Conservation (phyloP, 305 asterid genomes). For the Solanum chacoense region DNA sequence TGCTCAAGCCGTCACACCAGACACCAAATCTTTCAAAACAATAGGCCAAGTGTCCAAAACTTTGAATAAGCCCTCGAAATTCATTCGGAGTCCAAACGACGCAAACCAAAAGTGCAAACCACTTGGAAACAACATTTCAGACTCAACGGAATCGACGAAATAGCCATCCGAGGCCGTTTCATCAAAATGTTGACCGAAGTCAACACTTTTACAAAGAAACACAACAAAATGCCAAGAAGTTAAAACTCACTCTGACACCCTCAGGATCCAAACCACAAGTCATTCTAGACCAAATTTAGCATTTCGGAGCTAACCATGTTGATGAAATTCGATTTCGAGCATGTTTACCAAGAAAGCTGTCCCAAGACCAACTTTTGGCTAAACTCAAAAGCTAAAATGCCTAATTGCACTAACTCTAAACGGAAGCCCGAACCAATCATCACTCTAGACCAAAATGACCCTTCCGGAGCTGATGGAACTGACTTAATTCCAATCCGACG, state of each 20-base stretch:
- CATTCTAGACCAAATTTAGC: neutral
- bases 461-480: neutral
- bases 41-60: neutral
- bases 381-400: neutral
- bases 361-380: neutral
- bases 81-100: neutral
- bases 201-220: neutral
- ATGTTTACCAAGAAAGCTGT: neutral
- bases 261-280: neutral
- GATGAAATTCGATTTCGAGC: neutral
- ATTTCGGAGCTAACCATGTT: neutral
- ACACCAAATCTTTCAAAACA: neutral
- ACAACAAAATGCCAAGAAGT: neutral
- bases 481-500: neutral
- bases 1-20: neutral
- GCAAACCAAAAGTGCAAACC: neutral
- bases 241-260: neutral
- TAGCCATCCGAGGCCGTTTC: neutral
- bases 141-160: neutral
- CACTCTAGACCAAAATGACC: neutral
- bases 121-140: neutral
- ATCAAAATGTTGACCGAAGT: neutral
- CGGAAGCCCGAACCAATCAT: neutral
- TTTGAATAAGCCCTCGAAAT: neutral
- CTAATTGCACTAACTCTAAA: neutral